Base-by-base conservation (phyloP, 2,329 filamentous ascomycete species). In the Ophiostoma ulmi region DNA sequence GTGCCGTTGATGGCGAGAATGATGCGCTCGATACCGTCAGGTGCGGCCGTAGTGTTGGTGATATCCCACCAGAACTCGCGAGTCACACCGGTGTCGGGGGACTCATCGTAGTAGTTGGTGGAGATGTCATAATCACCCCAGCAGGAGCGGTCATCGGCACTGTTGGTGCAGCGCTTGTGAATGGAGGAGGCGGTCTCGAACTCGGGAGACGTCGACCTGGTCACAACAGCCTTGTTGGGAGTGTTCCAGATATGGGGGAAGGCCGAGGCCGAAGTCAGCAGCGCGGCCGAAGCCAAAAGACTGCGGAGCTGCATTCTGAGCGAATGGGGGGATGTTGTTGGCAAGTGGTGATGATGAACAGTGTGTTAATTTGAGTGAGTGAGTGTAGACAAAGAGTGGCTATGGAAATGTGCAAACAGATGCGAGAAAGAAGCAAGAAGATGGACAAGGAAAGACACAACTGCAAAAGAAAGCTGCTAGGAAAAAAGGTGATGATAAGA, bases 1-100 rank as follows among this genome's bases (percentile, higher is more conserved):
- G 87, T 83, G 10, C 85, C 86, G 76, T 91, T 90, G 76, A 91
- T 81, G 39, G 91, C 81, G 72, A 93, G 83, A 1, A 82, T 82
- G 8, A 80, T 73, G 71, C 78, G 81, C 72, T 84, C 77, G 70
- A 87, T 85, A n/a, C 88, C 87, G 76, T 89, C 88, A 0, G 86
- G 86, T 0, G 83, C 81, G 80, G 11, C 87, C 13, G 63, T 65
- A 36, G 63, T 65, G 63, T 65, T 65, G 63, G 63, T 65, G 36
- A 65, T 65, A 22, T 65, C 63, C 63, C 63, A 65, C 63, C 63
- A 65, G n/a, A 65, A 65, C 63, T 65, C 63, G 63, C 63, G 80
- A 20, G 84, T 86, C 1, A 87, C 82, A 13, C 86, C 84, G 0
- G 87, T 88, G 80, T 77, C 1, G 85, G 86, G 39, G 78, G 78